These are phyloP conservation scores for Paraphoma chrysanthemicola DNA, from an alignment of 2,329 filamentous ascomycete genomes.

Conservation along the genomic window DNA sequence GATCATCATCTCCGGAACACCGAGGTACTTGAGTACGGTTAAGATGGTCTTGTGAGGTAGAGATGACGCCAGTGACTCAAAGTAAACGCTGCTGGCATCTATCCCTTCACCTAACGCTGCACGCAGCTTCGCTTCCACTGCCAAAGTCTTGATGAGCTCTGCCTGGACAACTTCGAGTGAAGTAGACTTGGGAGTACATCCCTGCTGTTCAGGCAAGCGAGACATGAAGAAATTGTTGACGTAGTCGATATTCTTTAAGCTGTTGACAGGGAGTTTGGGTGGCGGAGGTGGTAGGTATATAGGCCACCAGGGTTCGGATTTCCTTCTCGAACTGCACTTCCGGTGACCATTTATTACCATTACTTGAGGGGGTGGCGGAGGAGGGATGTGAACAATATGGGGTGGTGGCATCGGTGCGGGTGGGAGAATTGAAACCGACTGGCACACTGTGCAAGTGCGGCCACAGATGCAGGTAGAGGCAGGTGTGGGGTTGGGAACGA, in stretches of 20 bases:
- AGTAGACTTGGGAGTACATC: slow-evolving; percentile 10
- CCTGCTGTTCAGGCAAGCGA: slow-evolving; percentile 22
- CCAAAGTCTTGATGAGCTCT: slow-evolving; percentile 33
- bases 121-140: slow-evolving; percentile 27
- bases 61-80: slow-evolving; percentile 63
- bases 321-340: too few relatives aligned
- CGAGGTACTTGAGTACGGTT: slow-evolving; percentile 64
- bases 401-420: slow-evolving; percentile 12
- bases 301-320: too few relatives aligned
- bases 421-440: slow-evolving; percentile 1
- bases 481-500: too few relatives aligned
- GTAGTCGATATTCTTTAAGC: slow-evolving; percentile 24
- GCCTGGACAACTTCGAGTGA: slow-evolving; percentile 21
- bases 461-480: too few relatives aligned
- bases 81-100: slow-evolving; percentile 15
- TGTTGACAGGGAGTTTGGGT: slow-evolving; percentile 8
- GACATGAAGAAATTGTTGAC: slow-evolving; percentile 33
- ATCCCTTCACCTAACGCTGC: slow-evolving; percentile 24
- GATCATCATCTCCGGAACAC: slow-evolving; percentile 63
- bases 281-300: slow-evolving; percentile 1
- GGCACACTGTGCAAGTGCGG: slow-evolving; percentile 15
- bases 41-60: slow-evolving; percentile 67
- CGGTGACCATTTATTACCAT: too few relatives aligned
- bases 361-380: slow-evolving; percentile 10
- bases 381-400: slow-evolving; percentile 1